Conservation (phyloP, 1,284 basidiomycete genomes). For the Exobasidium rhododendri region DNA sequence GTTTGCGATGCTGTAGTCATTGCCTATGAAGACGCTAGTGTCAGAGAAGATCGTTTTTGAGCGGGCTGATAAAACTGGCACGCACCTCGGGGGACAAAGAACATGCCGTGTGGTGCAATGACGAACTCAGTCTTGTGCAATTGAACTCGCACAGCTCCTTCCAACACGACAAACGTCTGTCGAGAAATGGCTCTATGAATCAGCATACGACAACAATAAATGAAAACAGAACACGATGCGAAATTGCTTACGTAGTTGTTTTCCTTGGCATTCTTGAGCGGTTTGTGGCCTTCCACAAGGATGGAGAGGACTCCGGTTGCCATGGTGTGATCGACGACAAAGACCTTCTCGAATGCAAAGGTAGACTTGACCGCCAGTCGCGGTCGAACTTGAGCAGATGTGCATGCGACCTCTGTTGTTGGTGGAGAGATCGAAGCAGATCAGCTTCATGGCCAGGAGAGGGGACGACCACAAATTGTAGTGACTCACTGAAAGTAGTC, state of each 20-base stretch:
- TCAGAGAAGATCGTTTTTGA: not conserved
- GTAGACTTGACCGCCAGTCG: slow-evolving; percentile 61
- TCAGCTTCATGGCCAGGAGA: no score
- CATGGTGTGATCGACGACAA: slow-evolving; percentile 84
- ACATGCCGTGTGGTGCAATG: slow-evolving; percentile 77
- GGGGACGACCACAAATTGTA: not conserved
- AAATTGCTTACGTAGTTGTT: slow-evolving; percentile 70
- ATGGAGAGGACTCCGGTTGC: slow-evolving; percentile 84
- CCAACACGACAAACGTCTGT: slow-evolving; percentile 37
- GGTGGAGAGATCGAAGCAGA: not conserved
- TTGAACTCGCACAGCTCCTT: slow-evolving; percentile 77
- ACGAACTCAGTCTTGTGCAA: slow-evolving; percentile 76
- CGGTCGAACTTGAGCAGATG: slow-evolving; percentile 65
- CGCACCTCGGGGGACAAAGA: slow-evolving; percentile 81
- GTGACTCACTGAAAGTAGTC: not conserved
- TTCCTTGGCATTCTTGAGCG: slow-evolving; percentile 82
- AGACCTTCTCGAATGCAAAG: slow-evolving; percentile 90
- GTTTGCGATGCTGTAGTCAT: slow-evolving; percentile 85
- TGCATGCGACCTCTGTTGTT: slow-evolving; percentile 34
- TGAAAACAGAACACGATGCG: no score
- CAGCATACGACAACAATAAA: not conserved
- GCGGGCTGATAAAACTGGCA: slow-evolving; percentile 17
- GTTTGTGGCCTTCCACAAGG: slow-evolving; percentile 73
- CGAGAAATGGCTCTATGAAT: slow-evolving; percentile 10
- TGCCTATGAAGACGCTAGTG: slow-evolving; percentile 67